Evolutionary conservation across 768 basidiomycete species (phyloP), one percentile per base, ranked within the genome.

Genomic region (Suillus luteus): DNA sequence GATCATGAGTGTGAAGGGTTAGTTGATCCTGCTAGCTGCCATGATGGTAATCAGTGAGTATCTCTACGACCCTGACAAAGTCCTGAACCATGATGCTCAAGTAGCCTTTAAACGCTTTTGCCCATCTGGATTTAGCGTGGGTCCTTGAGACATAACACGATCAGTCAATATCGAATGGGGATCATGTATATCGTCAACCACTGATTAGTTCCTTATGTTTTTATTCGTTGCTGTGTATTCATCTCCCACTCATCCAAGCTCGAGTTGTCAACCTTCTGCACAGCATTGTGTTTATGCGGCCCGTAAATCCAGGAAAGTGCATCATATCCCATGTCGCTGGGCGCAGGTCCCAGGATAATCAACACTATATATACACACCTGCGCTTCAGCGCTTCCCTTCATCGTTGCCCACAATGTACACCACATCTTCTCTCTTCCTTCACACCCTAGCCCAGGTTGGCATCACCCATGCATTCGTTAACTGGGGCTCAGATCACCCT

Each of bases 401-500:
- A 27, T 40, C 27, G 55, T 40, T 27, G 24, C 24, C 17, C 58
- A 69, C 70, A 62, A 83, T 84, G 76, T 82, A 82, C 62, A 90
- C 88, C 0, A 80, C 85, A 3, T 87, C 87, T 22, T 85, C 87
- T 27, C 73, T 89, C 27, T 85, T 91, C 69, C 77, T 91, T 12
- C 76, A 83, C 48, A 75, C 86, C 0, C 80, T 90, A 22, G 72
- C 74, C 17, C 73, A 83, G 59, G 84, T 83, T 1, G 87, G 87
- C 2, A 84, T 91, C 41, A 88, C 86, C 0, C 86, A 89, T 70
- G 83, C 82, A 10, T 89, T 90, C 68, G 88, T 86, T 19, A 91
- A 91, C 76, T 90, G 90, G 86, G 90, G 90, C 1, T 88, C 86
- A 1, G 90, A 92, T 67, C 90, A 91, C 67, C 87, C 89, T 0